Conservation (phyloP, 441 rosid species). For the Omphalea diandra region DNA sequence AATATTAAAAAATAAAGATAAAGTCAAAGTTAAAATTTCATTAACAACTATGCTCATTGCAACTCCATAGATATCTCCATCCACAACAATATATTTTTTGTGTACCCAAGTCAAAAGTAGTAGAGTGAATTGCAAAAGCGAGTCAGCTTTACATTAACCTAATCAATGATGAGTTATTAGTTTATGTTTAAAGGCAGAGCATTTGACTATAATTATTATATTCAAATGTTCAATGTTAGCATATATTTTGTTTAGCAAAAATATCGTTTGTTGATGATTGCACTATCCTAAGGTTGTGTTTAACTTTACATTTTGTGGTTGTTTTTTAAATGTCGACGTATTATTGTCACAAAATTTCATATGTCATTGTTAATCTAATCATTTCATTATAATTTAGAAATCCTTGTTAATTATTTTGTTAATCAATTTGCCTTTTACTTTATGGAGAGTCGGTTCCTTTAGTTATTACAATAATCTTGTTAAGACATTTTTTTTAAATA, state of each 20-base stretch:
- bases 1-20: too few species aligned
- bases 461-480: neutral
- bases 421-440: constrained; percentile 1
- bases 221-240: neutral
- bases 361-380: constrained; percentile 2
- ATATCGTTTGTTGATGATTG: constrained; percentile 5
- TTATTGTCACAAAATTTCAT: neutral
- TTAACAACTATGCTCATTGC: too few species aligned
- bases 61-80: too few species aligned
- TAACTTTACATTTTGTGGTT: constrained; percentile 15
- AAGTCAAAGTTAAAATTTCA: too few species aligned
- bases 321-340: constrained; percentile 19
- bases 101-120: neutral
- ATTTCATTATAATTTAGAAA: neutral
- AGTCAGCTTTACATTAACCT: neutral
- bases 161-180: neutral
- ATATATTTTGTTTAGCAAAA: neutral
- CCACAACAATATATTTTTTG: too few species aligned
- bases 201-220: constrained; percentile 13
- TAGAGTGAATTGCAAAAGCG: neutral
- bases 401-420: neutral
- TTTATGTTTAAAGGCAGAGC: neutral
- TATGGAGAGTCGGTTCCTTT: constrained; percentile 2
- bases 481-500: neutral
- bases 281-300: neutral